Percentiles rank a stretch among this genome's conserved stretches.
Conservation (phyloP, 495 filamentous ascomycete genomes). For the Hypoxylon lenormandii region DNA sequence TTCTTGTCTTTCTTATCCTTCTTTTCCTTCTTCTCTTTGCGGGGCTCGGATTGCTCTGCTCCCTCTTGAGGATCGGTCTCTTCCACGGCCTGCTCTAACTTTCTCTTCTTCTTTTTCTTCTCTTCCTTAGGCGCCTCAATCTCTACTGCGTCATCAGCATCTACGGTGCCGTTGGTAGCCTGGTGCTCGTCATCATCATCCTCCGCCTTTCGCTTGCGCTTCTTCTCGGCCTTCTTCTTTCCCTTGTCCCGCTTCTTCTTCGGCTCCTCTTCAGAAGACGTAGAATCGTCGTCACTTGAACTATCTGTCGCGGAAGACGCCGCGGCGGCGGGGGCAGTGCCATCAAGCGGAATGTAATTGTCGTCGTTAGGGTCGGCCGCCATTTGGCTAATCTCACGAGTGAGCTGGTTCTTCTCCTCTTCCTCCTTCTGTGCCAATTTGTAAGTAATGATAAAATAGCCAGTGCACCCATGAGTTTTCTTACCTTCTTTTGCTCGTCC, state of each 20-base stretch:
- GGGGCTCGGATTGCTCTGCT: constrained; percentile 42
- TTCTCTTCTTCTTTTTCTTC: constrained; percentile 45
- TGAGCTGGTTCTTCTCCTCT: constrained; percentile 38
- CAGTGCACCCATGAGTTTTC: not conserved
- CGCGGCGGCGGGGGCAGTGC: not conserved
- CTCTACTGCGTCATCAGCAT: constrained; percentile 22
- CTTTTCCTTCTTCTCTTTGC: constrained; percentile 53
- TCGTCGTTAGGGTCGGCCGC: constrained; percentile 35
- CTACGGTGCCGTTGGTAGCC: not conserved
- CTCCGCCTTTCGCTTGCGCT: constrained; percentile 46
- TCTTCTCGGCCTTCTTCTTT: constrained; percentile 46
- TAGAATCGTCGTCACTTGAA: constrained; percentile 7
- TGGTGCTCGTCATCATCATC: constrained; percentile 34
- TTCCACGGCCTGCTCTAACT: constrained; percentile 37
- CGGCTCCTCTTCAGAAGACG: constrained; percentile 6
- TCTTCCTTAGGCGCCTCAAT: constrained; percentile 34
- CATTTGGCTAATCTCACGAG: constrained; percentile 33
- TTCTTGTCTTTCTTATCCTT: constrained; percentile 49
- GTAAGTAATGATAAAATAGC: not conserved
- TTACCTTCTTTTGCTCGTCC: constrained; percentile 33
- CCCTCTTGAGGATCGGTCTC: constrained; percentile 34
- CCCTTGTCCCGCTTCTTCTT: constrained; percentile 41
- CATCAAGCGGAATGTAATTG: constrained; percentile 39
- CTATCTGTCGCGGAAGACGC: not conserved
- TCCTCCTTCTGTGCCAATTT: constrained; percentile 40